Evolutionary conservation across 305 asterid genomes (phyloP).

Genomic region (Fraxinus nigra): DNA sequence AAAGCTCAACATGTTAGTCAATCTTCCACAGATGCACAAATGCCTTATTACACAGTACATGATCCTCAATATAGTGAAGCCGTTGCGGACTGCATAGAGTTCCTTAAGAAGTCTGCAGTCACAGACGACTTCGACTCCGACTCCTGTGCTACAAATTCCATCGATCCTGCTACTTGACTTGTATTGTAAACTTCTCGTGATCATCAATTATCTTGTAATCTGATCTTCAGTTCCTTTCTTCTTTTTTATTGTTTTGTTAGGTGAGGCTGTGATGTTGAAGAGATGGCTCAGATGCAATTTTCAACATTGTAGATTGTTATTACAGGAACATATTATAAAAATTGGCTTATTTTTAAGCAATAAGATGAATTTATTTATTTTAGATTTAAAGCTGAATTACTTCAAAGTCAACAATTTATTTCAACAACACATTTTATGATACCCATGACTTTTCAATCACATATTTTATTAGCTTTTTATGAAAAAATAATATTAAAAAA

Average conservation of each 20-base stretch:
- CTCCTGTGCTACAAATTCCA: background rate
- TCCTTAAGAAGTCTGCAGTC: background rate
- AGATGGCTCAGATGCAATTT: background rate
- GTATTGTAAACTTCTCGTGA: background rate
- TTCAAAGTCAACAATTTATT: no score
- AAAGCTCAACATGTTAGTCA: background rate
- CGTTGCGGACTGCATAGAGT: slow-evolving; percentile 11
- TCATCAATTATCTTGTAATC: background rate
- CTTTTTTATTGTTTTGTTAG: background rate
- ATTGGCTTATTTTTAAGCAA: background rate
- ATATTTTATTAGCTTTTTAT: no score
- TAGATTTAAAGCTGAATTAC: no score
- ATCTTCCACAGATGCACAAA: background rate
- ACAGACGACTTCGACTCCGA: background rate
- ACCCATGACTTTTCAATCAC: no score
- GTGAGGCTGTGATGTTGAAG: background rate
- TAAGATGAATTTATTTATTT: no score
- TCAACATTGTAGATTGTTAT: background rate
- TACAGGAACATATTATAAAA: background rate
- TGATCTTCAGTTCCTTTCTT: background rate
- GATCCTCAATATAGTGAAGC: slow-evolving; percentile 8
- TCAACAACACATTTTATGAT: no score
- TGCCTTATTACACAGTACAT: background rate
- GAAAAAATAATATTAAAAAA: no score
- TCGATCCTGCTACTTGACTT: background rate